phyloP scores from a whole-genome alignment of 768 basidiomycete genomes.

The Suillus subaureus region DNA sequence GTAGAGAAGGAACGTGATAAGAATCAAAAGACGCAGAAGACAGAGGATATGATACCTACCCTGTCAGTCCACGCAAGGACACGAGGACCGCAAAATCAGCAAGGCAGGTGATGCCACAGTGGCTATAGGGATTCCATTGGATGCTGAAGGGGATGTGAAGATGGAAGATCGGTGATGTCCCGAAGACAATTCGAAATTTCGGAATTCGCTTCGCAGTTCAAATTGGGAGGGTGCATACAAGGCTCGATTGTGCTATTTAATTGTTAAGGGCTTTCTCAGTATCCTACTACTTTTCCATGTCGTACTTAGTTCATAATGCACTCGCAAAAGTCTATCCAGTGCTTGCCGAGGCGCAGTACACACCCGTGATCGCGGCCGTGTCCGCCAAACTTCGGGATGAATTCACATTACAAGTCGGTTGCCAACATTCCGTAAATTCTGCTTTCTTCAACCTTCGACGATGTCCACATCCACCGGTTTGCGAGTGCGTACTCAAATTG shows the following conservation, averaged over 20 bases:
- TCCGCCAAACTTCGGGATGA: slow-evolving; percentile 6
- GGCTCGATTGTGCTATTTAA: background rate
- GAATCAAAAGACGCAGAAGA: slow-evolving; percentile 32
- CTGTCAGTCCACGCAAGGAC: slow-evolving; percentile 23
- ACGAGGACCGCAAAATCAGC: slow-evolving; percentile 33
- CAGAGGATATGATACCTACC: slow-evolving; percentile 23
- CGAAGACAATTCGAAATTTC: slow-evolving; percentile 6
- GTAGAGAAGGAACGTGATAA: slow-evolving; percentile 35
- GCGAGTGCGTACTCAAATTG: slow-evolving; percentile 43
- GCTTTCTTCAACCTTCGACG: slow-evolving; percentile 10
- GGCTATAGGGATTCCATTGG: slow-evolving; percentile 21
- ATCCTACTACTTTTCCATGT: background rate
- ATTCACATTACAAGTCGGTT: slow-evolving; percentile 6
- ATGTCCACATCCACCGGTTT: slow-evolving; percentile 39
- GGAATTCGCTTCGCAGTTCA: slow-evolving; percentile 3
- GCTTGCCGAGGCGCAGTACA: background rate
- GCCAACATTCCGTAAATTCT: slow-evolving; percentile 7
- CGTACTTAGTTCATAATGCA: background rate
- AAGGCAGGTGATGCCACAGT: slow-evolving; percentile 23
- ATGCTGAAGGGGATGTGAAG: slow-evolving; percentile 49
- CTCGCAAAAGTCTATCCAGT: background rate
- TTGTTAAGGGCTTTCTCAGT: background rate
- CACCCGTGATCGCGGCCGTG: background rate
- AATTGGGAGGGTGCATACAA: background rate
- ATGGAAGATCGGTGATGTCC: slow-evolving; percentile 45